These are phyloP conservation scores for Pilatotrama ljubarskyi DNA, from an alignment of 768 basidiomycete species.

Conservation along the genomic window DNA sequence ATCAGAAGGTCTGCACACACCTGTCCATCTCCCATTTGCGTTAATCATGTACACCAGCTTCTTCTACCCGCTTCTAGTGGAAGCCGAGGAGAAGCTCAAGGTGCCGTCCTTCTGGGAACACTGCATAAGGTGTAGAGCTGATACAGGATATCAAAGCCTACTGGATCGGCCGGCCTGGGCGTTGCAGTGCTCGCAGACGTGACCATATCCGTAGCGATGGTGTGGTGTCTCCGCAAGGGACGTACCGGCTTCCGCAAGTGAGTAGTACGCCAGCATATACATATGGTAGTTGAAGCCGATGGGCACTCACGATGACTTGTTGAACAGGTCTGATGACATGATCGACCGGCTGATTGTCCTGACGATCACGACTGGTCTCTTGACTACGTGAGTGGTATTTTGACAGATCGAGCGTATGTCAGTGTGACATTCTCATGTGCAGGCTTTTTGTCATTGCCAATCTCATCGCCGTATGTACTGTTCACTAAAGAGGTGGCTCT, in stretches of 20 bases:
- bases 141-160: background rate
- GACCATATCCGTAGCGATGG: background rate
- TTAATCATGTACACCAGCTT: no score
- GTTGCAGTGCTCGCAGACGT: slow-evolving; percentile 6
- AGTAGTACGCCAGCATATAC: no score
- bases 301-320: background rate
- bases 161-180: background rate
- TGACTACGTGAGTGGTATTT: background rate
- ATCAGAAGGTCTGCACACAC: background rate
- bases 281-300: background rate
- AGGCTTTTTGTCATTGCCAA: slow-evolving; percentile 1
- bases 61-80: background rate
- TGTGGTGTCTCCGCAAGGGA: slow-evolving; percentile 1
- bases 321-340: slow-evolving; percentile 2
- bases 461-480: background rate
- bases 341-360: slow-evolving; percentile 1
- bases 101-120: background rate
- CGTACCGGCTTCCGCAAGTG: background rate
- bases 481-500: background rate
- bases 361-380: background rate
- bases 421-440: background rate
- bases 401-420: background rate
- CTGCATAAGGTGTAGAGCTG: no score
- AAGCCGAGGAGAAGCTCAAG: slow-evolving; percentile 2
- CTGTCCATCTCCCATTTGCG: no score